These are phyloP conservation scores for Sporothrix brasiliensis DNA, from an alignment of 2,329 filamentous ascomycete species.

Conservation along the genomic window DNA sequence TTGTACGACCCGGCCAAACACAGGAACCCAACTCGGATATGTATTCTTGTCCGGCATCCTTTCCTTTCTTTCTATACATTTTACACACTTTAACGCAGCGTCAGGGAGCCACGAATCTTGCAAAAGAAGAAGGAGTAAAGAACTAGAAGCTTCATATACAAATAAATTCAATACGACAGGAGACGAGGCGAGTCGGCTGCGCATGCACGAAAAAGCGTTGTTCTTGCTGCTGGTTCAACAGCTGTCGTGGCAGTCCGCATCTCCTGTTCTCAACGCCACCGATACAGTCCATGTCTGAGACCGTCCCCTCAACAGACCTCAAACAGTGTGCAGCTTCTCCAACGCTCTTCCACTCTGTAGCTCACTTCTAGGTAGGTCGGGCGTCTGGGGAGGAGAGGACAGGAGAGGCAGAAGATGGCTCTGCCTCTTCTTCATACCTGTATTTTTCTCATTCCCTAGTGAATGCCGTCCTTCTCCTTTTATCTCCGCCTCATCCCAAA, in stretches of 20 bases:
- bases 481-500: neutral
- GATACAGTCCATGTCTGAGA: neutral
- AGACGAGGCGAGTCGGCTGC: neutral
- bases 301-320: neutral
- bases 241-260: neutral
- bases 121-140: neutral
- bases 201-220: too few relatives aligned
- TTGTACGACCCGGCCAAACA: slow-evolving; percentile 1
- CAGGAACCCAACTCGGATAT: neutral
- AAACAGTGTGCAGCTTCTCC: neutral
- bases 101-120: neutral
- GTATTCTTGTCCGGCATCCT: neutral
- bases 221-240: neutral
- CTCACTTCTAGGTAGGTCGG: neutral
- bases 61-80: neutral
- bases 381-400: neutral
- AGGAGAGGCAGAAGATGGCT: neutral
- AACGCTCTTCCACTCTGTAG: neutral
- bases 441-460: neutral
- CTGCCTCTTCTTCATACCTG: slow-evolving; percentile 15
- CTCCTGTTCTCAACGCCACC: neutral
- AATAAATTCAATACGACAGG: neutral
- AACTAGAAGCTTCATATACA: neutral
- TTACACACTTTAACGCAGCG: slow-evolving; percentile 1
- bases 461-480: neutral